phyloP scores from a whole-genome alignment of 331 rosid genomes.

The Pyrus hybrid region DNA sequence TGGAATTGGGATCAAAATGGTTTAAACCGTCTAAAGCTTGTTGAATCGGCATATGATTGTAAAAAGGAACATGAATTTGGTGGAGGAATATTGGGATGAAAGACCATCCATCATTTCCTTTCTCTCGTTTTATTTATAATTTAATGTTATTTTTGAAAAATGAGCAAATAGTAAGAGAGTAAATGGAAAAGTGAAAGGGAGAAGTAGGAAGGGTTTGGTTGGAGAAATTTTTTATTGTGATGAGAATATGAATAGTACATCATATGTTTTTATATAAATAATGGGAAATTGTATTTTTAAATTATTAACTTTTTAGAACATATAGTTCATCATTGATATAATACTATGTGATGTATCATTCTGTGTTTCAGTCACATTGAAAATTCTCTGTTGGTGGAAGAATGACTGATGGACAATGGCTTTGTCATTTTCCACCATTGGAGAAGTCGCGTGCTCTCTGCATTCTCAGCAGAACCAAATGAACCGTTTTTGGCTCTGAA shows the following conservation, averaged over 20 bases:
- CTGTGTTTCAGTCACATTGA: fast-evolving
- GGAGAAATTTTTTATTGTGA: too few species aligned
- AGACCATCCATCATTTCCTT: background rate
- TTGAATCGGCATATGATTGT: background rate
- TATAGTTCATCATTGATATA: fast-evolving
- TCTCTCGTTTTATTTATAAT: background rate
- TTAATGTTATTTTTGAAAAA: background rate
- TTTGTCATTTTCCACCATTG: background rate
- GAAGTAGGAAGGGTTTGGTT: too few species aligned
- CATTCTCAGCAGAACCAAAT: background rate
- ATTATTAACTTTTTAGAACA: too few species aligned
- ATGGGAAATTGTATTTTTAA: too few species aligned
- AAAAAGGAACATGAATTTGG: background rate
- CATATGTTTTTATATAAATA: too few species aligned
- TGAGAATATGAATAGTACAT: fast-evolving
- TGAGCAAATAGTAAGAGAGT: too few species aligned
- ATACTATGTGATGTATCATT: fast-evolving
- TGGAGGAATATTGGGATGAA: background rate
- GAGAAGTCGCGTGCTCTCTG: background rate
- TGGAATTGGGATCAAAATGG: too few species aligned
- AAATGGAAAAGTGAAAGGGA: too few species aligned
- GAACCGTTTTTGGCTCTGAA: background rate
- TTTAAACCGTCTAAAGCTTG: background rate
- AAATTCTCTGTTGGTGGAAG: background rate
- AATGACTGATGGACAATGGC: background rate